Evolutionary conservation across 768 basidiomycete genomes (phyloP).

Genomic region (Tulasnella calospora): DNA sequence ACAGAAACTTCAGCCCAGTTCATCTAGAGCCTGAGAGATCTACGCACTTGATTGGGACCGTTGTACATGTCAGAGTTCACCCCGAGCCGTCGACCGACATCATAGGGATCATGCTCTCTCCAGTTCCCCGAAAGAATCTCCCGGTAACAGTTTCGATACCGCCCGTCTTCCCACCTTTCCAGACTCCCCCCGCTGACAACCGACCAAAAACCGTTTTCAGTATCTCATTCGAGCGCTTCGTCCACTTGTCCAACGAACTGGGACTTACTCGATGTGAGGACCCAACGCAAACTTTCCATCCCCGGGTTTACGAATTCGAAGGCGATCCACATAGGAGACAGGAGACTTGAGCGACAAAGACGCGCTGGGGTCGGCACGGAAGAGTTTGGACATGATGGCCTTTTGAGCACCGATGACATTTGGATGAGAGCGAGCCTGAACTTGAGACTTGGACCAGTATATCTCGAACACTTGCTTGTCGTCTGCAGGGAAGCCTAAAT

Average conservation of each 20-base stretch:
- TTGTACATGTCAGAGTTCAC: conserved; percentile 63
- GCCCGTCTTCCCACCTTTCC: conserved; percentile 67
- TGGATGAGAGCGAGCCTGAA: conserved; percentile 63
- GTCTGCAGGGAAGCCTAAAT: conserved; percentile 57
- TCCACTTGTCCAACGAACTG: not conserved
- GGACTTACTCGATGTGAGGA: conserved; percentile 43
- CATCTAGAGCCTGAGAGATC: not conserved
- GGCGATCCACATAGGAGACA: conserved; percentile 70
- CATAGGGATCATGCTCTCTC: conserved; percentile 63
- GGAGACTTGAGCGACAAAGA: conserved; percentile 51
- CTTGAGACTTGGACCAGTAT: conserved; percentile 61
- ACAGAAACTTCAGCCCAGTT: not conserved
- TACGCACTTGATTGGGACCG: conserved; percentile 33
- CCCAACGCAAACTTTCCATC: conserved; percentile 63
- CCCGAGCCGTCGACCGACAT: conserved; percentile 53
- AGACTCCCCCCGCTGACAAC: conserved; percentile 59
- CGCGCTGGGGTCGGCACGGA: conserved; percentile 47
- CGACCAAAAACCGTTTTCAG: conserved; percentile 11
- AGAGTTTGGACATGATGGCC: conserved; percentile 51
- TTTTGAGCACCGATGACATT: conserved; percentile 53
- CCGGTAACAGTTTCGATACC: conserved; percentile 28
- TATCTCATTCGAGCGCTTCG: not conserved
- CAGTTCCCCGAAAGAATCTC: conserved; percentile 60
- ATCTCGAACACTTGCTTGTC: conserved; percentile 70
- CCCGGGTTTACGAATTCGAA: conserved; percentile 68